Evolutionary conservation across 345 rosid species (phyloP), one percentile per base, ranked within the genome.

Genomic region (Salix koriyanagi): DNA sequence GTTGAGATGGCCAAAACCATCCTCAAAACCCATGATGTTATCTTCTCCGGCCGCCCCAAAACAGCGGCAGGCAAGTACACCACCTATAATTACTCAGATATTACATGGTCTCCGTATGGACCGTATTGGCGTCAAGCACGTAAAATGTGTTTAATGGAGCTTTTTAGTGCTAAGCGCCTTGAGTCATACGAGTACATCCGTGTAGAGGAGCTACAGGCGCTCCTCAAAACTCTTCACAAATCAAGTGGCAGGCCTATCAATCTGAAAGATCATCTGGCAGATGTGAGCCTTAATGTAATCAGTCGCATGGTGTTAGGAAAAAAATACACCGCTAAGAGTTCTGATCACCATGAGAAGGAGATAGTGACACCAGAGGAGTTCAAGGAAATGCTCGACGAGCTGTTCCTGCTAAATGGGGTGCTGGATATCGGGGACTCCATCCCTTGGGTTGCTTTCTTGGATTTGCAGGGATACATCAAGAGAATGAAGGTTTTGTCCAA

Each of bases 61-160:
- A 78, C 36, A 0, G 89, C 88, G 5, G 88, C 93, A 9, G 96
- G 93, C 4, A 88, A 88, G 56, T 88, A 91, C 89, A 89, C 90
- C 6, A 83, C 93, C 21, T 91, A 84, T 83, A 87, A 89, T 68
- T 90, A 88, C 79, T 85, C 89, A 1, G 85, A 89, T 64, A 88
- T 91, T 42, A 83, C 89, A 0, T 87, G 91, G 93, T 86, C 93
- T 0, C 90, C 87, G 2, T 91, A 91, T 10, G 96, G 93, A 4
- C 80, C 93, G 0, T 91, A 91, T 46, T 88, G 89, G 91, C 89
- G 92, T 1, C 94, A 89, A 64, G 94, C 94, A 0, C 82, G 93
- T 0, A 88, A 87, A 70, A 83, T 89, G 86, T 91, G 93, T 56
- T 66, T 88, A 2, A 84, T 79, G 79, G 91, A 89, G 75, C 86